Base-by-base conservation (phyloP, 371 early-diverging fungal species). In the Encephalitozoon intestinalis region DNA sequence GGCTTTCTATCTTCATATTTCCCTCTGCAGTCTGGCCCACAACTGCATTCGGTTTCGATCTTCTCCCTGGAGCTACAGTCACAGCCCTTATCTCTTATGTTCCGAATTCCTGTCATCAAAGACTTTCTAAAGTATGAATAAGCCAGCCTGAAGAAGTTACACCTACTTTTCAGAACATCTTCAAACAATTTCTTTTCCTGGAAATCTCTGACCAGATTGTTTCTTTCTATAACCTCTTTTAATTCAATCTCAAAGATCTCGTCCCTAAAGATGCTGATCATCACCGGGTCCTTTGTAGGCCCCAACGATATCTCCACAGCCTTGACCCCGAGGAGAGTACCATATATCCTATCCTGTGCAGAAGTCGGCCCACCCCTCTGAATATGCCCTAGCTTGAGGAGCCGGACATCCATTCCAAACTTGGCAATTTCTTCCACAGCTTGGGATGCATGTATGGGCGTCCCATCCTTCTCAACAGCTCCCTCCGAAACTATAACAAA, bases 301-400 rank as follows among this genome's bases (percentile, higher is more conserved):
- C 49, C 63, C 11, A 87, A 73, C 91, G 83, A n/a, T 92, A 91
- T 92, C 76, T 96, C 91, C n/a, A 95, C 92, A 31, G 97, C 96
- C 82, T 91, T 92, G 12, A 92, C 90, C 43, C 94, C 91, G 81
- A 94, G 92, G 65, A 92, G 87, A 0, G 96, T 95, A 2, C 92
- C 88, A 77, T 94, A 83, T 77, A 92, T 90, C 73, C 97, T 90
- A 84, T 98, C 99, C 82, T 87, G 91, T 26, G 91, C 91, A 73
- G 91, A 89, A 21, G 99, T 95, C 0, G 89, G 87, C 15, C 99
- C 99, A 74, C 97, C 99, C 65, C 99, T 89, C 86, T 98, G 97
- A 12, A 95, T 91, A 80, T 98, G 99, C 12, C 99, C 99, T 39
- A 98, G 85, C 30, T 89, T 92, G 2, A 96, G 92, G 41, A 93